Percentiles rank a stretch among this genome's conserved stretches.
Evolutionary conservation across 257 asterid species (phyloP).

Genomic region (Primulina tabacum): DNA sequence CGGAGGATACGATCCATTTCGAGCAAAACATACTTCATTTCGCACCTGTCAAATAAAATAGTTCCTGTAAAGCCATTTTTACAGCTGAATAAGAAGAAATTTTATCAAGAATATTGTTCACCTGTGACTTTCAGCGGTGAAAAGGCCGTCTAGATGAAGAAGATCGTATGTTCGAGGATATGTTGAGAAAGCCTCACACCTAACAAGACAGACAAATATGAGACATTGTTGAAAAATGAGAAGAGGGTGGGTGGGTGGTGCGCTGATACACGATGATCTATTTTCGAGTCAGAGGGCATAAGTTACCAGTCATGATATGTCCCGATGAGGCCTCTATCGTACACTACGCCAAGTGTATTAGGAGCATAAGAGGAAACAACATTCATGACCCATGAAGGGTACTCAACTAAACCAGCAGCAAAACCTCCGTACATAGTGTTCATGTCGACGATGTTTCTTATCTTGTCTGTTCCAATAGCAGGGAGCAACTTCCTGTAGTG

Average conservation of each 20-base stretch:
- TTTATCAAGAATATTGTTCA: constrained; percentile 23
- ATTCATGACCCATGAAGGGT: constrained; percentile 95
- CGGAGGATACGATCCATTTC: constrained; percentile 96
- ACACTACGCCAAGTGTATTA: constrained; percentile 85
- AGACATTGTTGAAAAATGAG: background rate
- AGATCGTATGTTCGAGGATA: constrained; percentile 96
- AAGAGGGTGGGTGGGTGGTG: background rate
- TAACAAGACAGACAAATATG: constrained; percentile 18
- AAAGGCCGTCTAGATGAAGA: constrained; percentile 81
- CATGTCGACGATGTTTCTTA: constrained; percentile 96
- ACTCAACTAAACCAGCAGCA: constrained; percentile 72
- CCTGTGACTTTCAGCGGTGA: constrained; percentile 93
- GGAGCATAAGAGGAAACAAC: constrained; percentile 76
- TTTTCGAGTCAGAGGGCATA: background rate
- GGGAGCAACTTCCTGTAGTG: constrained; percentile 90
- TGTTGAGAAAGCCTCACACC: constrained; percentile 99
- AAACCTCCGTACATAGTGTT: constrained; percentile 88
- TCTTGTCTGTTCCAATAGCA: constrained; percentile 70
- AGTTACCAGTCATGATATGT: constrained; percentile 90
- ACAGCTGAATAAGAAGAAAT: background rate
- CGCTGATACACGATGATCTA: background rate
- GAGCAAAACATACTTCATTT: constrained; percentile 79
- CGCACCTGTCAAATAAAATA: constrained; percentile 55
- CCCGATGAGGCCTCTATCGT: constrained; percentile 93
- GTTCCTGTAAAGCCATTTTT: constrained; percentile 7